Base-by-base conservation (phyloP, 371 early-diverging fungal species). In the Phascolomyces articulosus region DNA sequence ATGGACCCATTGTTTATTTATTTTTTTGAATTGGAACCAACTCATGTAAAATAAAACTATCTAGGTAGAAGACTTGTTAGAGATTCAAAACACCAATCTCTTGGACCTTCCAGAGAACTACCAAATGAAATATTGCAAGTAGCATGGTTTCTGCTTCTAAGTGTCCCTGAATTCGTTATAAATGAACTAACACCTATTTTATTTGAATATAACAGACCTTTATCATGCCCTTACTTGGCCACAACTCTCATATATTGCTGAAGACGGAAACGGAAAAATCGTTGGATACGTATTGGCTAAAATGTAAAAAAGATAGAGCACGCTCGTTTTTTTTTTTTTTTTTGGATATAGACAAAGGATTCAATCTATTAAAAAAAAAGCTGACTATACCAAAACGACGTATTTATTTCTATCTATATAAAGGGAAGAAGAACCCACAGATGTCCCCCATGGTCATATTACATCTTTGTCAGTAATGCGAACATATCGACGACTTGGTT, bases 91-190 rank as follows among this genome's bases (percentile, higher is more conserved):
- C 73, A 96, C 96, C 87, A 98, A 98, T 80, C 81, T 98, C 64
- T 83, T 87, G 65, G 97, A 98, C 79, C 87, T 98, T 58, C 99
- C 99, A 4, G 99, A 98, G 75, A 98, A 98, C 87, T 98, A 98
- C 78, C 94, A 94, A 72, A 94, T 98, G 92, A 98, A 98, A 78
- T 98, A 98, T 80, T 98, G 90, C 84, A 83, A 82, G 82, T 15
- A 8, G 16, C 15, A 41, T 41, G 41, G 41, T 4, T 15, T 41
- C 41, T n/a, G n/a, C n/a, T n/a, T n/a, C n/a, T n/a, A n/a, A 41
- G 15, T 16, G 16, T 41, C n/a, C 41, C 15, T 41, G 49, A 41
- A 13, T 38, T 3, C 44, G 7, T 24, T 23, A n/a, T 23, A 24
- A 23, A 23, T 13, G n/a, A 51, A 51, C 57, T 59, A 10, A 44